Evolutionary conservation across 495 filamentous ascomycete species (phyloP), one percentile per base, ranked within the genome.

Genomic region (Apodospora peruviana): DNA sequence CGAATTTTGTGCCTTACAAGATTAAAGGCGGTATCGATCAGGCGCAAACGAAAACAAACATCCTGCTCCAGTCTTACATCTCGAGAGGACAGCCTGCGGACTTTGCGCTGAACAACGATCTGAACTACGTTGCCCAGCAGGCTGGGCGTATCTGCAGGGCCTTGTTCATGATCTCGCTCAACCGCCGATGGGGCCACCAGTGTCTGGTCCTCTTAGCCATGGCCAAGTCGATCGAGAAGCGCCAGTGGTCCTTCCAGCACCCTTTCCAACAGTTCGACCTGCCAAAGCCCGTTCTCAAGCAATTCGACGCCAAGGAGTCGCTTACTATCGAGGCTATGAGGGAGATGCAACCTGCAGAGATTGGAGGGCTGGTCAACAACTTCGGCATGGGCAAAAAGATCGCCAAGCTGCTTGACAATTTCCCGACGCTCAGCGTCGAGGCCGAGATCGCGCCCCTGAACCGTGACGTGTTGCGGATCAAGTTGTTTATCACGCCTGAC

Each of bases 141-240:
- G 81, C 94, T 10, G 88, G 89, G 2, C 83, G 93, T 63, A 97
- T 99, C 45, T 96, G 91, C 63, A 80, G 93, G 45, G 87, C 93
- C 14, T 68, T 99, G 5, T 99, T 99, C 67, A 94, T 96, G 88
- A 95, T 97, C 56, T 91, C 93, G 2, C 68, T 99, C 42, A 96
- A 96, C 59, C 74, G 94, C 32, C 77, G 87, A 48, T 99, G 93
- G 93, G 93, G 93, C 7, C 82, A 93, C 55, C 88, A 97, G 61
- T 97, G 93, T 57, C 76, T 91, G 18, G 88, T 97, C 8, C 68
- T 99, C 35, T 65, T 96, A 40, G 88, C 87, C 5, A 70, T 99
- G 45, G 91, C 91, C 68, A 95, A 96, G 66, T 94, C 91, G 1
- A 95, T 99, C 53, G 93, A 99, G 68, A 94, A 87, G 67, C 85